phyloP scores from a whole-genome alignment of 2,329 filamentous ascomycete species.

The Lachnum nothofagi region DNA sequence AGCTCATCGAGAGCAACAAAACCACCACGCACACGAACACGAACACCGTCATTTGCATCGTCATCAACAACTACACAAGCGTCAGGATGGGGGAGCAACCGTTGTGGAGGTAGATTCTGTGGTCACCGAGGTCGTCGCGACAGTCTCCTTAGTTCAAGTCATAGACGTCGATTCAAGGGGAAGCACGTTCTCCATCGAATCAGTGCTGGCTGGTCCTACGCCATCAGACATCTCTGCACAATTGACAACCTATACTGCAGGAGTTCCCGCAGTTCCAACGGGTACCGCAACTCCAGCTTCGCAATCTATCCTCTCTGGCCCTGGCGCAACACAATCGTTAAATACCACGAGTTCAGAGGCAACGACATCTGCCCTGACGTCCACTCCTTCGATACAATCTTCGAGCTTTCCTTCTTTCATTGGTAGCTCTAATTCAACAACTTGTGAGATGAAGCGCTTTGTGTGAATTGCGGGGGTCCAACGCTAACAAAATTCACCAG shows the following conservation, averaged over 20 bases:
- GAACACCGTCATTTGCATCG: constrained; percentile 23
- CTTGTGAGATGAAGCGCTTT: constrained; percentile 20
- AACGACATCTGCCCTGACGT: constrained; percentile 18
- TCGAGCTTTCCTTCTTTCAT: constrained; percentile 26
- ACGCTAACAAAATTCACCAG: constrained; percentile 19
- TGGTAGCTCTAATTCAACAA: constrained; percentile 30
- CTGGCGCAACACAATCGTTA: constrained; percentile 25
- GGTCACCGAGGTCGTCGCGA: constrained; percentile 26
- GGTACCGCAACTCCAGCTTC: not conserved
- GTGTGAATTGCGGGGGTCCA: constrained; percentile 2
- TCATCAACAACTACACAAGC: constrained; percentile 17
- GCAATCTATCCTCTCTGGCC: not conserved
- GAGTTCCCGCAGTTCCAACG: constrained; percentile 1
- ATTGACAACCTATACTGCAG: not conserved
- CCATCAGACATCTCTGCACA: constrained; percentile 5
- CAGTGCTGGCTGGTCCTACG: constrained; percentile 15
- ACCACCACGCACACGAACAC: constrained; percentile 8
- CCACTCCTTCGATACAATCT: constrained; percentile 24
- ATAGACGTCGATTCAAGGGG: constrained; percentile 30
- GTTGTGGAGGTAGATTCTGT: constrained; percentile 10
- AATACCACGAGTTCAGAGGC: constrained; percentile 16
- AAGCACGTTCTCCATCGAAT: constrained; percentile 23
- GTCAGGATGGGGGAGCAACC: constrained; percentile 1
- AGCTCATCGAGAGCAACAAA: constrained; percentile 31
- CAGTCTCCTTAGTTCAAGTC: constrained; percentile 29